Base-by-base conservation (phyloP, 2,329 filamentous ascomycete species). In the Beauveria rudraprayagi region DNA sequence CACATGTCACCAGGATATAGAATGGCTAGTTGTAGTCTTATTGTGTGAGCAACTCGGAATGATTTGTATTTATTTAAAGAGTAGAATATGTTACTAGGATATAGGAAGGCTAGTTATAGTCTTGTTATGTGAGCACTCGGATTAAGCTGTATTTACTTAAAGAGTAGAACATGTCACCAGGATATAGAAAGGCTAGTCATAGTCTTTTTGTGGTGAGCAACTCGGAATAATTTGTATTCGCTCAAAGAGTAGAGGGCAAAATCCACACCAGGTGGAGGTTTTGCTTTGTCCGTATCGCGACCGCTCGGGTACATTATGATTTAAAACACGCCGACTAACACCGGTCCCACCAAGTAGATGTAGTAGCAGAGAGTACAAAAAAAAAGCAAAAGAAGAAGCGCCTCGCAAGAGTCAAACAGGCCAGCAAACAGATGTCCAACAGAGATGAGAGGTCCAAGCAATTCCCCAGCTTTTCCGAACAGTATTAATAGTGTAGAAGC, bases 331-430 rank as follows among this genome's bases (percentile, higher is more conserved):
- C 41, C 41, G 17, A 48, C 19, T 17, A 34, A 22, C n/a, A 57
- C 19, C 30, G n/a, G 37, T 58, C 17, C 46, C 44, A 24, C 56
- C 46, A 41, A 28, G 44, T 41, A 30, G 24, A 50, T 50, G 46
- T 41, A 58, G 22, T 9, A 47, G 54, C 9, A 37, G 17, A 53
- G 17, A 16, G 40, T 46, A 53, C 51, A 60, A n/a, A 3, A 14
- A 37, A 34, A 34, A 30, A 9, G 11, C 14, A 34, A 34, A 14
- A 34, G 11, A 22, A 28, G 26, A 24, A 60, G 51, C 17, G 48
- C 47, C 22, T 61, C 56, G 41, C 67, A 62, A 65, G n/a, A n/a
- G 41, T 40, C 34, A n/a, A 16, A 19, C 7, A 47, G 41, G 37
- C 37, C 41, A 14, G 4, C 17, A 14, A 44, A 26, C 22, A 60